phyloP scores from a whole-genome alignment of 176 grass and related monocot genomes.

The Paspalum notatum region DNA sequence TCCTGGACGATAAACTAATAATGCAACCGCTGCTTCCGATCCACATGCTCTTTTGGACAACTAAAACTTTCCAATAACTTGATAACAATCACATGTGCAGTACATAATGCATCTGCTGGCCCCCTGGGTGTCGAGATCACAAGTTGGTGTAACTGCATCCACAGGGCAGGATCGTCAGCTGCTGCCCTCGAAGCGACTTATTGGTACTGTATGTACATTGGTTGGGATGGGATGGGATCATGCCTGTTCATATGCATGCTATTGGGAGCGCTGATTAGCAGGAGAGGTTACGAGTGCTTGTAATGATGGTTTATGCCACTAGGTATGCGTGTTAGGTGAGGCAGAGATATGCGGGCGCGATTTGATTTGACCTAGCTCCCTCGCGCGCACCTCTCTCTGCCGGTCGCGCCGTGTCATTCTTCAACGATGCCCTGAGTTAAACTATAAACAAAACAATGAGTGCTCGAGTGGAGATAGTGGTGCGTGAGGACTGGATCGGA shows the following conservation, averaged over 20 bases:
- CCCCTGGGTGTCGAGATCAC: background rate
- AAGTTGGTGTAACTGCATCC: constrained; percentile 43
- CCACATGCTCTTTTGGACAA: constrained; percentile 21
- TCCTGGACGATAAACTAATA: background rate
- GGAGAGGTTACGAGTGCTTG: background rate
- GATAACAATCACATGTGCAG: background rate
- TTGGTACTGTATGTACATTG: too few relatives aligned
- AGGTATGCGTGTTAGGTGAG: constrained; percentile 49
- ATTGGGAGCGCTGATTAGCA: background rate
- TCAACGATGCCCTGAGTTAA: constrained; percentile 5
- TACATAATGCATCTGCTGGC: constrained; percentile 4
- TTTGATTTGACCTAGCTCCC: constrained; percentile 54
- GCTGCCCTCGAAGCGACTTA: background rate
- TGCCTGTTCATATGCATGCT: background rate
- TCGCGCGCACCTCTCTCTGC: background rate
- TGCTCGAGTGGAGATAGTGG: constrained; percentile 40
- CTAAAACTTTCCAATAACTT: constrained; percentile 22
- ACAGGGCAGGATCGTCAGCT: background rate
- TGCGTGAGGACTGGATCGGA: background rate
- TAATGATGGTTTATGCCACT: constrained; percentile 34
- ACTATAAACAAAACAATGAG: constrained; percentile 23
- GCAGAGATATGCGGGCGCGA: constrained; percentile 46
- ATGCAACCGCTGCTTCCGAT: background rate
- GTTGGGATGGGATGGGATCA: background rate
- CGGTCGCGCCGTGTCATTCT: constrained; percentile 31